These are phyloP conservation scores for Hygrocybe punicea DNA, from an alignment of 768 basidiomycete genomes.

Conservation along the genomic window DNA sequence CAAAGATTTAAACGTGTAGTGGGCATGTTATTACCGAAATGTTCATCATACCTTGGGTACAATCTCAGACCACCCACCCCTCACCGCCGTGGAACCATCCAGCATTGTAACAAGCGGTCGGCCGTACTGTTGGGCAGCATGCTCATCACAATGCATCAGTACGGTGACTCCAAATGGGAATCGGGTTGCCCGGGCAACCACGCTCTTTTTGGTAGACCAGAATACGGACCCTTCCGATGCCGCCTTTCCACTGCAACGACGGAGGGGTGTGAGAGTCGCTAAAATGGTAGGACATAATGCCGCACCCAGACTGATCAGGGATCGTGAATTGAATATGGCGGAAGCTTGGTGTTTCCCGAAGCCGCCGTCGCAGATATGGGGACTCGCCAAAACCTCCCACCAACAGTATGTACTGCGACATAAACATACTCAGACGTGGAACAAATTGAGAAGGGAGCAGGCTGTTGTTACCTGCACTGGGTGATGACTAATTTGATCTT, in stretches of 20 bases:
- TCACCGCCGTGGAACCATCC: neutral
- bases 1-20: no score
- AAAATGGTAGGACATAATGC: neutral
- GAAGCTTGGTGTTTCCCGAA: neutral
- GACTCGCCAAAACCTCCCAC: slow-evolving; percentile 6
- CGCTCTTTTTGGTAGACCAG: neutral
- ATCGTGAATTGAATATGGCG: neutral
- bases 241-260: neutral
- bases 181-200: slow-evolving; percentile 3
- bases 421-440: neutral
- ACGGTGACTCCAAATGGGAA: slow-evolving; percentile 2
- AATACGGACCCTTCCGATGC: slow-evolving; percentile 7
- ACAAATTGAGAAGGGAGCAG: neutral
- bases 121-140: neutral
- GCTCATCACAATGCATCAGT: neutral
- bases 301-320: slow-evolving; percentile 6
- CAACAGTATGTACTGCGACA: neutral
- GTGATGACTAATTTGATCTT: neutral
- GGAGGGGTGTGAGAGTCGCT: neutral
- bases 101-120: neutral
- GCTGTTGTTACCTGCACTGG: neutral
- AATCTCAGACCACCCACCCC: slow-evolving; percentile 4
- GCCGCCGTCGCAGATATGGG: slow-evolving; percentile 2
- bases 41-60: neutral
- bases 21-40: neutral